phyloP scores from a whole-genome alignment of 768 basidiomycete species.

The Pleurotus salmoneostramineus region DNA sequence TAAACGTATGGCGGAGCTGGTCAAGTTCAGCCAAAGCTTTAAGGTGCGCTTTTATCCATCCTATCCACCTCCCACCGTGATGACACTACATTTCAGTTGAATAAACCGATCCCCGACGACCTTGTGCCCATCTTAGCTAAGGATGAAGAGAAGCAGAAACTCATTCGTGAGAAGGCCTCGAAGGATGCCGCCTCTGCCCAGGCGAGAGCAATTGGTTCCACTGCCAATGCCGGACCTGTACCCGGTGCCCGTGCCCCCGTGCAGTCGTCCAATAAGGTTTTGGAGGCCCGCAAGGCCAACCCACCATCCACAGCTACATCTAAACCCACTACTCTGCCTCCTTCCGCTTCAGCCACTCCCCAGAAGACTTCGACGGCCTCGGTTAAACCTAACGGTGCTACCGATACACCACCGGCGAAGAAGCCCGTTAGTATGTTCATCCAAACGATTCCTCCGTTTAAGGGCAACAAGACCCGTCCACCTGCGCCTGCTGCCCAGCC shows the following conservation, averaged over 20 bases:
- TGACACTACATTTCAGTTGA: conserved; percentile 51
- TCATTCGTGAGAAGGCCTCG: conserved; percentile 73
- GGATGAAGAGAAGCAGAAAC: conserved; percentile 86
- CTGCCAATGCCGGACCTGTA: conserved; percentile 38
- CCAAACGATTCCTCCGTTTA: conserved; percentile 89
- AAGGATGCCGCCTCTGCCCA: conserved; percentile 62
- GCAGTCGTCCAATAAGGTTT: conserved; percentile 5
- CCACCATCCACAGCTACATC: conserved; percentile 16
- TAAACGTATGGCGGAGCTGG: conserved; percentile 86
- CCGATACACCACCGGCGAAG: conserved; percentile 38
- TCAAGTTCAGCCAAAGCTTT: conserved; percentile 92
- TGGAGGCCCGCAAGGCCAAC: conserved; percentile 15
- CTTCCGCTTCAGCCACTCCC: conserved; percentile 15
- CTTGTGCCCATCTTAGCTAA: conserved; percentile 90
- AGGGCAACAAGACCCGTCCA: conserved; percentile 47
- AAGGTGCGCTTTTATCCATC: conserved; percentile 54
- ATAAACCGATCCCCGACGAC: conserved; percentile 93
- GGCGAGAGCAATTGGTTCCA: conserved; percentile 69
- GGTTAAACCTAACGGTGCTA: conserved; percentile 23
- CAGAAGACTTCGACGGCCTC: conserved; percentile 23
- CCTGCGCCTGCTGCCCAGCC: conserved; percentile 22
- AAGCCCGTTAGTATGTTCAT: conserved; percentile 70
- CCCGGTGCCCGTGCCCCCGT: conserved; percentile 19
- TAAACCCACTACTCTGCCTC: conserved; percentile 21
- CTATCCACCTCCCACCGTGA: not conserved